Conservation (phyloP, 108 stramenopile species). For the Fragilariopsis cylindrus region DNA sequence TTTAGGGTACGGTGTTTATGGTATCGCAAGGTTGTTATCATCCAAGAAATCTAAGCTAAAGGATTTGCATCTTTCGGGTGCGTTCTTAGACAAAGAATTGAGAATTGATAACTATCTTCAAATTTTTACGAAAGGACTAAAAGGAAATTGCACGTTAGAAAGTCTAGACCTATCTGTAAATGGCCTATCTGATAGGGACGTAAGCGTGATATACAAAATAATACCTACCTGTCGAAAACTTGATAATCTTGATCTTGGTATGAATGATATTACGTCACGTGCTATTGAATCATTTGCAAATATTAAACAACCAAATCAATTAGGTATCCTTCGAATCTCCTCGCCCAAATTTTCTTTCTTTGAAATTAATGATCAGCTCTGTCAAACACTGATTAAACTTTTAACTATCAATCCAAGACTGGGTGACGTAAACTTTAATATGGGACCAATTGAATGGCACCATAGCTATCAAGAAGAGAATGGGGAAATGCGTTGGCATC, state of each 20-base stretch:
- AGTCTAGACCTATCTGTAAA: slow-evolving; percentile 19
- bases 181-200: slow-evolving; percentile 9
- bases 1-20: slow-evolving; percentile 3
- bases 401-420: slow-evolving; percentile 4
- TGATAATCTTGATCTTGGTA: slow-evolving; percentile 14
- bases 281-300: slow-evolving; percentile 8
- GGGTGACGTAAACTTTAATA: slow-evolving; percentile 20
- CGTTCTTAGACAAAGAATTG: slow-evolving; percentile 5
- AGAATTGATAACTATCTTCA: background rate
- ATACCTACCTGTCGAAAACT: background rate
- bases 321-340: slow-evolving; percentile 6
- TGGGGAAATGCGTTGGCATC: slow-evolving; percentile 18
- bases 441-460: slow-evolving; percentile 21
- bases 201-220: slow-evolving; percentile 4
- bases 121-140: slow-evolving; percentile 7
- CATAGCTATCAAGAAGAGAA: slow-evolving; percentile 13
- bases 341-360: slow-evolving; percentile 17
- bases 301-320: background rate
- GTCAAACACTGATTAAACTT: slow-evolving; percentile 6
- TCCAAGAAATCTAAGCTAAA: slow-evolving; percentile 3
- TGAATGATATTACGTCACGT: slow-evolving; percentile 16
- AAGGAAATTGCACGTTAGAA: slow-evolving; percentile 2
- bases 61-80: slow-evolving; percentile 17
- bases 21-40: slow-evolving; percentile 2
- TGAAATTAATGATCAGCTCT: slow-evolving; percentile 11